Conservation (phyloP, 2,329 filamentous ascomycete species). For the Xylaria multiplex region DNA sequence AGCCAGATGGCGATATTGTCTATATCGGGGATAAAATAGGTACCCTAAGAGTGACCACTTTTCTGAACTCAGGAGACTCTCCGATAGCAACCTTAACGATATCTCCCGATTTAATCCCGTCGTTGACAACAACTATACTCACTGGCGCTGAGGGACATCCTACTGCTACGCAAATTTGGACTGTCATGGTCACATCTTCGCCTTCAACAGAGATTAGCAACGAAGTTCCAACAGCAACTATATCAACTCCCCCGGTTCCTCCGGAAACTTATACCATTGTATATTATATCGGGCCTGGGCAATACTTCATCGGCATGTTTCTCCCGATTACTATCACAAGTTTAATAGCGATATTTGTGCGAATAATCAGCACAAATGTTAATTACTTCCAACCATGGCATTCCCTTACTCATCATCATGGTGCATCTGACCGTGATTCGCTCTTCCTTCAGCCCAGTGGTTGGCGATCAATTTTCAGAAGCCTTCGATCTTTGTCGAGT, state of each 20-base stretch:
- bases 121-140: background rate
- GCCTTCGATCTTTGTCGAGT: slow-evolving; percentile 38
- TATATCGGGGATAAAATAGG: background rate
- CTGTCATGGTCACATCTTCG: background rate
- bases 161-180: background rate
- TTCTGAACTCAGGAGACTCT: background rate
- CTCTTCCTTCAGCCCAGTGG: slow-evolving; percentile 43
- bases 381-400: slow-evolving; percentile 51
- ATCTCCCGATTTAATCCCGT: background rate
- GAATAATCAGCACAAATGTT: slow-evolving; percentile 41
- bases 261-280: slow-evolving; percentile 1
- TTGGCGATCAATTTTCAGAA: slow-evolving; percentile 37
- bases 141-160: background rate
- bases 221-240: no score
- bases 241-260: background rate
- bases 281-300: slow-evolving; percentile 23
- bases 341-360: slow-evolving; percentile 37
- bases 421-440: slow-evolving; percentile 48
- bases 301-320: slow-evolving; percentile 42
- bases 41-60: background rate
- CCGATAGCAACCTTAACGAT: background rate
- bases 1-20: background rate
- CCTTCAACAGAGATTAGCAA: background rate
- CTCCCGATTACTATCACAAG: slow-evolving; percentile 39
- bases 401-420: slow-evolving; percentile 47